Percentiles rank a stretch among this genome's conserved stretches.
Evolutionary conservation across 23 red algal genomes (phyloP).

Genomic region (Rhodosorus marinus): DNA sequence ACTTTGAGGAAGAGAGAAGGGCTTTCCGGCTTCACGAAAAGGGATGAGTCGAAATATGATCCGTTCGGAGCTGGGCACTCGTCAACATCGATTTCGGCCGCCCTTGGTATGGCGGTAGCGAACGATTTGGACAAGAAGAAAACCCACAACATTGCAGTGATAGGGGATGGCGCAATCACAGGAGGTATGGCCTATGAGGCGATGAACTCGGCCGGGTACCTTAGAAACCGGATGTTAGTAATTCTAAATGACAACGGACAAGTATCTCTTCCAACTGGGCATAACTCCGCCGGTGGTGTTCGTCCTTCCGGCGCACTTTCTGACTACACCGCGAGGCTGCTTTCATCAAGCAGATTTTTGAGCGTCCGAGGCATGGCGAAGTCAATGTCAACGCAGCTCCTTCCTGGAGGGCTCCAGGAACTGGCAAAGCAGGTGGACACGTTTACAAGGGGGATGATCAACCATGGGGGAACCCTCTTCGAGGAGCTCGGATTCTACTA

Average conservation of each 20-base stretch:
- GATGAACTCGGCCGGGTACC: slow-evolving; percentile 86
- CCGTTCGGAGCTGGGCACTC: slow-evolving; percentile 90
- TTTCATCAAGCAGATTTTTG: slow-evolving; percentile 56
- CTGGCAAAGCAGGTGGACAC: slow-evolving; percentile 80
- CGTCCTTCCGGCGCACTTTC: slow-evolving; percentile 65
- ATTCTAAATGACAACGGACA: slow-evolving; percentile 96
- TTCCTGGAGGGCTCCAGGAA: slow-evolving; percentile 66
- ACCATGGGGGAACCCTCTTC: slow-evolving; percentile 55
- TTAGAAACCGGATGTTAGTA: slow-evolving; percentile 85
- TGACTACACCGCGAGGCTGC: slow-evolving; percentile 55
- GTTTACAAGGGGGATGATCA: slow-evolving; percentile 43
- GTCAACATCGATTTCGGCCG: slow-evolving; percentile 72
- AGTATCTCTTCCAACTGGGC: slow-evolving; percentile 84
- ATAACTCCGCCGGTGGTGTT: slow-evolving; percentile 69
- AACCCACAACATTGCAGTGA: slow-evolving; percentile 64
- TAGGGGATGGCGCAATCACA: slow-evolving; percentile 94
- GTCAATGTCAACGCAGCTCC: slow-evolving; percentile 55
- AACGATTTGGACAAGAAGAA: slow-evolving; percentile 55
- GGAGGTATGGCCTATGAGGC: slow-evolving; percentile 97
- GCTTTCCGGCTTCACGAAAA: slow-evolving; percentile 75
- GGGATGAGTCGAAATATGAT: slow-evolving; percentile 74
- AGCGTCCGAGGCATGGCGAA: slow-evolving; percentile 66
- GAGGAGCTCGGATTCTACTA: slow-evolving; percentile 99
- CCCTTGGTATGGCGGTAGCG: slow-evolving; percentile 79
- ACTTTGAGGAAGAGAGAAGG: slow-evolving; percentile 62